Base-by-base conservation (phyloP, 768 basidiomycete genomes). In the Xerocomus brunneocitrinus region DNA sequence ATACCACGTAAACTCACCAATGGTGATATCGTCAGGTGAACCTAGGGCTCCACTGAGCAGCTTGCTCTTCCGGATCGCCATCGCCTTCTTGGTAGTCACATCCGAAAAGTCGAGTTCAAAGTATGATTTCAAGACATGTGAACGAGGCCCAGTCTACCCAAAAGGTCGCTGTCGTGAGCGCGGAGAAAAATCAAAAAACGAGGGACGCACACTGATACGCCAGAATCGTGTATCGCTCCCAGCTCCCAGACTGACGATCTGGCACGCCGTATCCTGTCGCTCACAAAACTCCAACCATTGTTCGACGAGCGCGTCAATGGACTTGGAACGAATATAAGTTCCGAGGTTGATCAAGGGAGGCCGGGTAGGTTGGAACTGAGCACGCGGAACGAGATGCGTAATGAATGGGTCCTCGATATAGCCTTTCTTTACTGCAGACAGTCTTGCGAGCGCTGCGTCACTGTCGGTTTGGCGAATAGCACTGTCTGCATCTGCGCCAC, bases 191-290 rank as follows among this genome's bases (percentile, higher is more conserved):
- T 25, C n/a, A 22, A 50, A 42, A 39, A 9, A 43, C 42, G 42
- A 12, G 28, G n/a, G 40, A 53, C 88, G 73, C 73, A 91, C 92
- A 74, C 77, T 79, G 61, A 95, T 74, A 52, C 94, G 78, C 94
- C 95, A 99, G 67, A 90, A 98, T 49, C 97, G 76, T 3, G 93
- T 93, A 72, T 99, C 97, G 62, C 91, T 98, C 24, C 97, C 97
- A 2, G 95, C 89, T 0, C 97, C 97, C 30, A 98, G 69, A 69
- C 91, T 95, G n/a, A 98, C 80, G 50, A 98, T 85, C 75, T 98
- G 97, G 58, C 82, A 85, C 53, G 66, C 66, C 55, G 69, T 76
- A n/a, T 71, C 76, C 8, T 73, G 73, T 22, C 61, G 63, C 39
- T 68, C 64, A 1, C 78, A 75, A 16, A 76, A 60, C 16, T 73